Evolutionary conservation across 805 yeast species (phyloP).

Genomic region (Kregervanrija fluxuum): DNA sequence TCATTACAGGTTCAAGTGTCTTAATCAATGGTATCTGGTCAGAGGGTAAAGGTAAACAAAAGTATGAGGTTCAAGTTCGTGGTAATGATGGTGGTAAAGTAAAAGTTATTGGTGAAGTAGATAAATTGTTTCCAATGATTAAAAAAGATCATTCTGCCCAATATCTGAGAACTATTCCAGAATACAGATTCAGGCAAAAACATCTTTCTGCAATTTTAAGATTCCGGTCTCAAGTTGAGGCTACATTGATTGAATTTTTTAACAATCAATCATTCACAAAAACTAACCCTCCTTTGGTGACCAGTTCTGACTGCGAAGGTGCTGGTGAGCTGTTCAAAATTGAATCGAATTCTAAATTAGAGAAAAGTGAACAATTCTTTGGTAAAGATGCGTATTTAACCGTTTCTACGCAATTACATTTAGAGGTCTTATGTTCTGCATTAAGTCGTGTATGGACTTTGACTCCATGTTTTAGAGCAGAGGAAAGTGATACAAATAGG

Average conservation of each 20-base stretch:
- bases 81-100: constrained; percentile 27
- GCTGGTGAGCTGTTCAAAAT: constrained; percentile 86
- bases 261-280: constrained; percentile 49
- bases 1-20: constrained; percentile 32
- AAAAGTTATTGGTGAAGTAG: constrained; percentile 52
- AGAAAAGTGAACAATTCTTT: constrained; percentile 38
- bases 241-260: constrained; percentile 48
- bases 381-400: constrained; percentile 67
- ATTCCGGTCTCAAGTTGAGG: constrained; percentile 63
- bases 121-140: constrained; percentile 69
- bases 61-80: constrained; percentile 41
- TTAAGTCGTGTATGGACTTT: constrained; percentile 80
- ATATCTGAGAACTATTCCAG: constrained; percentile 65
- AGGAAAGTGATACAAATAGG: constrained; percentile 80
- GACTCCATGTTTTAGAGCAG: constrained; percentile 92
- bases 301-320: constrained; percentile 93
- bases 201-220: constrained; percentile 62
- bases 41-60: constrained; percentile 43
- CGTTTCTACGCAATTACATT: constrained; percentile 87
- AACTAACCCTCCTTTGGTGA: constrained; percentile 80
- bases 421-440: constrained; percentile 74
- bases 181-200: constrained; percentile 66
- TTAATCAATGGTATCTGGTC: constrained; percentile 28
- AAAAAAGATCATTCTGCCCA: constrained; percentile 66
- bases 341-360: constrained; percentile 24